Evolutionary conservation across 495 filamentous ascomycete genomes (phyloP).

Genomic region (Halenospora varia): DNA sequence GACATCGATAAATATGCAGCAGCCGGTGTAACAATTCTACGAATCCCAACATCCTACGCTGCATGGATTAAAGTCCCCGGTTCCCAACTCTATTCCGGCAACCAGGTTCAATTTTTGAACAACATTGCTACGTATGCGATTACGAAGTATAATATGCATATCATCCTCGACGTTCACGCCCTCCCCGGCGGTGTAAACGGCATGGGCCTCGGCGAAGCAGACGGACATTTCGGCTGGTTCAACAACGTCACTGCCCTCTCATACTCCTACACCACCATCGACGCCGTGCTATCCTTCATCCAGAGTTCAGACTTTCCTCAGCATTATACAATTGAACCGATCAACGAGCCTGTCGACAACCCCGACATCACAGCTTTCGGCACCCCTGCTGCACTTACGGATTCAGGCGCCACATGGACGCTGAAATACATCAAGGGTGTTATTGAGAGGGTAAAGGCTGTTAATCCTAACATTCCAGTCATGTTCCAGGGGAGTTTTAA

Average conservation of each 20-base stretch:
- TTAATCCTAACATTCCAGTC: constrained; percentile 2
- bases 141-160: constrained; percentile 10
- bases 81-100: constrained; percentile 3
- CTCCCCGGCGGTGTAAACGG: constrained; percentile 5
- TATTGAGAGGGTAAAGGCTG: not conserved
- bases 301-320: not conserved
- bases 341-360: constrained; percentile 9
- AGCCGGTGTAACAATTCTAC: not conserved
- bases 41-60: constrained; percentile 5
- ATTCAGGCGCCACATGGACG: not conserved
- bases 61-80: constrained; percentile 11
- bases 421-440: constrained; percentile 5
- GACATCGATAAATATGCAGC: constrained; percentile 5
- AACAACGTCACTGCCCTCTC: not conserved
- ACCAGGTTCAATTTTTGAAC: constrained; percentile 1
- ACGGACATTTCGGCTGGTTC: constrained; percentile 7
- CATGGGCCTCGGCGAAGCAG: constrained; percentile 3
- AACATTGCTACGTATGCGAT: not conserved
- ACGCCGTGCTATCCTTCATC: constrained; percentile 7
- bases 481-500: not conserved
- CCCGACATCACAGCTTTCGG: constrained; percentile 1
- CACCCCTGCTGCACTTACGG: not conserved
- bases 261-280: constrained; percentile 2
- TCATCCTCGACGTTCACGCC: constrained; percentile 8
- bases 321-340: constrained; percentile 5